A percentile compares a stretch with the other conserved stretches of the same genome.
Conservation (phyloP, 2,329 filamentous ascomycete genomes). For the Reticulascus tulasneorum region DNA sequence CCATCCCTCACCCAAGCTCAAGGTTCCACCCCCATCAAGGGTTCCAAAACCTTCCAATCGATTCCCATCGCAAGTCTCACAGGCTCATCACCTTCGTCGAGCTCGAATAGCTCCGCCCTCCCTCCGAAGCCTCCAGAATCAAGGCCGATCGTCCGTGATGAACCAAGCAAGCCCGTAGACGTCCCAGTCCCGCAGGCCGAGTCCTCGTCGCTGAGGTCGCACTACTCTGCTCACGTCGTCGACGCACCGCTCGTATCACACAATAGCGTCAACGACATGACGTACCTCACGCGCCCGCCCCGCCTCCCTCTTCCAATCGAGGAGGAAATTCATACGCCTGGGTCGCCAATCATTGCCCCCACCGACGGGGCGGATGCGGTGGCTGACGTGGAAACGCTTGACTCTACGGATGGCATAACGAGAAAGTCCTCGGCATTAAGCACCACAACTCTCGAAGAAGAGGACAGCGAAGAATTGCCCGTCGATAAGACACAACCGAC, state of each 20-base stretch:
- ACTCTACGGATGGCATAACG: conserved; percentile 44
- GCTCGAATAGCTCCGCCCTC: conserved; percentile 14
- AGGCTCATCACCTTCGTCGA: conserved; percentile 36
- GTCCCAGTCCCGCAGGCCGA: conserved; percentile 41
- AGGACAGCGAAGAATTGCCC: conserved; percentile 71
- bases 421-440: conserved; percentile 57
- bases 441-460: conserved; percentile 68
- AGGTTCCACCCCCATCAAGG: conserved; percentile 47
- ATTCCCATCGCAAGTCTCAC: conserved; percentile 46
- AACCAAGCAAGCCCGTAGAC: conserved; percentile 55
- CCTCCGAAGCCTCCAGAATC: conserved; percentile 18
- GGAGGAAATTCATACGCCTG: conserved; percentile 83
- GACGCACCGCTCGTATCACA: conserved; percentile 45
- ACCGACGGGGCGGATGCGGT: conserved; percentile 59
- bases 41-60: conserved; percentile 43
- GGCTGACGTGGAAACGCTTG: conserved; percentile 49
- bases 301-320: conserved; percentile 90
- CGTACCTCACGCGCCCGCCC: conserved; percentile 69
- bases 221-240: conserved; percentile 31
- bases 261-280: conserved; percentile 59
- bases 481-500: conserved; percentile 72
- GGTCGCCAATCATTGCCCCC: conserved; percentile 80
- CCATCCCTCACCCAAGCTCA: conserved; percentile 58
- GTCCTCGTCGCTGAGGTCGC: conserved; percentile 30
- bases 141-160: conserved; percentile 18